A percentile compares a stretch with the other conserved stretches of the same genome.
phyloP scores from a whole-genome alignment of 2,329 filamentous ascomycete species.

The Epicoccum nigrum region DNA sequence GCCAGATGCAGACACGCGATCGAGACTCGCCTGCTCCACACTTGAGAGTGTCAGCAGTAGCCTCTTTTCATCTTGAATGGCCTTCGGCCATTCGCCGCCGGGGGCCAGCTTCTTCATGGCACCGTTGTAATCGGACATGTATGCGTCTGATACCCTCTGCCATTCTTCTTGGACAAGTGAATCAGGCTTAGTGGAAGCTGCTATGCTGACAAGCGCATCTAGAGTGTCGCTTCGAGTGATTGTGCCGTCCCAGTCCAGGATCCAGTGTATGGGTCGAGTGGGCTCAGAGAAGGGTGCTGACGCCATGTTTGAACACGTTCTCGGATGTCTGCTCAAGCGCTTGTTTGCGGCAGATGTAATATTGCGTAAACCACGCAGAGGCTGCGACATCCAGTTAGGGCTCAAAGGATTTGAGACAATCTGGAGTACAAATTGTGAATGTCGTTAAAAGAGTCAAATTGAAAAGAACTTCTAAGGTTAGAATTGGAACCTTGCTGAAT shows the following conservation, averaged over 20 bases:
- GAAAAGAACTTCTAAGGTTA: no score
- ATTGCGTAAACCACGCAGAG: neutral
- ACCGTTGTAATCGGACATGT: constrained; percentile 48
- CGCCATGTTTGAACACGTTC: constrained; percentile 21
- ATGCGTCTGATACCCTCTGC: constrained; percentile 49
- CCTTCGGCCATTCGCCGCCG: constrained; percentile 32
- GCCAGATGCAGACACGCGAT: constrained; percentile 46
- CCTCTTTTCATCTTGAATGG: constrained; percentile 43
- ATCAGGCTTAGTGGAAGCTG: constrained; percentile 34
- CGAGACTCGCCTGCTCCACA: constrained; percentile 51
- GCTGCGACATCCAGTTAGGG: neutral
- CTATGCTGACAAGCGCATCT: constrained; percentile 49
- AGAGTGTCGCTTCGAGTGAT: constrained; percentile 55
- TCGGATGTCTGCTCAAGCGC: neutral
- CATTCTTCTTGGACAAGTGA: constrained; percentile 38
- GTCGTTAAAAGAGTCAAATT: neutral
- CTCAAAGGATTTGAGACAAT: neutral
- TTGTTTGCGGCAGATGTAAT: neutral
- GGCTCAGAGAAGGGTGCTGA: constrained; percentile 2
- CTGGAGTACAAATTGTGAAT: neutral
- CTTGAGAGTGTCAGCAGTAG: constrained; percentile 46
- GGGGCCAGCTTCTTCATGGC: constrained; percentile 42
- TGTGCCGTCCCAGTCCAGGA: constrained; percentile 58
- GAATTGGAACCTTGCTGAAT: no score
- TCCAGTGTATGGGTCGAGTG: constrained; percentile 38